Percentiles rank a stretch among this genome's conserved stretches.
Conservation (phyloP, 2,329 filamentous ascomycete genomes). For the Trematosphaeria pertusa region DNA sequence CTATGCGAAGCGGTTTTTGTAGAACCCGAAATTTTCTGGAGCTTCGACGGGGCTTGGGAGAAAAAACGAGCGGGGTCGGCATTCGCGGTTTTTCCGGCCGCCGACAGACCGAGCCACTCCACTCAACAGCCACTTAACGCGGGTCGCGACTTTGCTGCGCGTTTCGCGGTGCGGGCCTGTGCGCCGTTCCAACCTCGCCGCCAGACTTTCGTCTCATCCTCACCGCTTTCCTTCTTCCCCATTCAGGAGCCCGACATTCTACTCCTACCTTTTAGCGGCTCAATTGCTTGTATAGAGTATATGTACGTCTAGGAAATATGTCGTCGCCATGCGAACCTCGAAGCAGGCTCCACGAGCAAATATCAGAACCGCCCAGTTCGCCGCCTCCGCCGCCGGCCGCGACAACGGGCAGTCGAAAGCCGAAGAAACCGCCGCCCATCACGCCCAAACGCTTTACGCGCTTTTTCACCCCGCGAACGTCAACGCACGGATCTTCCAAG, state of each 20-base stretch:
- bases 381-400: conserved; percentile 44
- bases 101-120: conserved; percentile 12
- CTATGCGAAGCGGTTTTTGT: conserved; percentile 10
- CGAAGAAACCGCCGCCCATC: conserved; percentile 56
- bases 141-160: conserved; percentile 13
- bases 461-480: conserved; percentile 58
- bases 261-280: conserved; percentile 3
- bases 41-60: conserved; percentile 11
- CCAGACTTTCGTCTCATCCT: conserved; percentile 15
- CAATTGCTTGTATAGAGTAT: conserved; percentile 8
- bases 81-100: conserved; percentile 23
- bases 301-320: conserved; percentile 21
- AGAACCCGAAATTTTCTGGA: conserved; percentile 17
- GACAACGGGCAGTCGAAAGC: conserved; percentile 44
- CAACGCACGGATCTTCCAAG: conserved; percentile 38
- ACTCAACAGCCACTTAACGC: conserved; percentile 26
- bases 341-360: conserved; percentile 37
- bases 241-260: too few relatives aligned
- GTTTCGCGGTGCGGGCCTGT: conserved; percentile 18
- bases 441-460: conserved; percentile 60
- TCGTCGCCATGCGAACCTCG: conserved; percentile 35
- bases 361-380: conserved; percentile 47
- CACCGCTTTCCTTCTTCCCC: not conserved
- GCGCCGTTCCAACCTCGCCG: conserved; percentile 28
- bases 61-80: conserved; percentile 33